These are phyloP conservation scores for Ganoderma sinense DNA, from an alignment of 1,284 basidiomycete genomes.

Conservation along the genomic window DNA sequence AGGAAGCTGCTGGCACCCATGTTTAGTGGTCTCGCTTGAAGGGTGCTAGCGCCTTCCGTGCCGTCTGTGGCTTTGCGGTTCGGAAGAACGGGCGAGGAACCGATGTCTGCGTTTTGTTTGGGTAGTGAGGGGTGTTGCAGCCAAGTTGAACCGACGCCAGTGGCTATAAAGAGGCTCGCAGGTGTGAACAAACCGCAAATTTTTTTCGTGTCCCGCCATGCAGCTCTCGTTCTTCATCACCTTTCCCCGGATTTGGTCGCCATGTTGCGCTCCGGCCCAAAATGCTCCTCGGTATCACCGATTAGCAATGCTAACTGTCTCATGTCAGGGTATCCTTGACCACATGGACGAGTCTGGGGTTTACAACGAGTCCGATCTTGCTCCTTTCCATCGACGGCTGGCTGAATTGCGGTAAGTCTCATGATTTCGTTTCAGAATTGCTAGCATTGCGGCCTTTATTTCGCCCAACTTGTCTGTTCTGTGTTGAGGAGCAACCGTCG, in stretches of 20 bases:
- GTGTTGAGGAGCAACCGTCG: slow-evolving; percentile 8
- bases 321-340: slow-evolving; percentile 84
- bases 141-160: background rate
- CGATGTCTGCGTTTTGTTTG: slow-evolving; percentile 16
- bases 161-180: slow-evolving; percentile 21
- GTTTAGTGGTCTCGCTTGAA: slow-evolving; percentile 14
- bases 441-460: background rate
- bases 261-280: slow-evolving; percentile 16
- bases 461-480: background rate
- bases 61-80: slow-evolving; percentile 26
- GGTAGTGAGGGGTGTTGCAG: slow-evolving; percentile 3
- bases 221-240: slow-evolving; percentile 30
- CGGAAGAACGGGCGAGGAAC: slow-evolving; percentile 28
- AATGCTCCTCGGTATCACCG: slow-evolving; percentile 16
- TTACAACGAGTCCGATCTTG: slow-evolving; percentile 90
- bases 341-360: slow-evolving; percentile 95
- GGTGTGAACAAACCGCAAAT: background rate
- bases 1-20: slow-evolving; percentile 16
- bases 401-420: slow-evolving; percentile 67
- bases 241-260: slow-evolving; percentile 23
- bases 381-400: slow-evolving; percentile 84
- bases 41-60: slow-evolving; percentile 8
- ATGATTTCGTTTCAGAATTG: background rate
- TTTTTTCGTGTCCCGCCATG: slow-evolving; percentile 20
- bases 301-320: slow-evolving; percentile 30